Conservation (phyloP, 2,329 filamentous ascomycete genomes). For the Coniochaeta hoffmannii region DNA sequence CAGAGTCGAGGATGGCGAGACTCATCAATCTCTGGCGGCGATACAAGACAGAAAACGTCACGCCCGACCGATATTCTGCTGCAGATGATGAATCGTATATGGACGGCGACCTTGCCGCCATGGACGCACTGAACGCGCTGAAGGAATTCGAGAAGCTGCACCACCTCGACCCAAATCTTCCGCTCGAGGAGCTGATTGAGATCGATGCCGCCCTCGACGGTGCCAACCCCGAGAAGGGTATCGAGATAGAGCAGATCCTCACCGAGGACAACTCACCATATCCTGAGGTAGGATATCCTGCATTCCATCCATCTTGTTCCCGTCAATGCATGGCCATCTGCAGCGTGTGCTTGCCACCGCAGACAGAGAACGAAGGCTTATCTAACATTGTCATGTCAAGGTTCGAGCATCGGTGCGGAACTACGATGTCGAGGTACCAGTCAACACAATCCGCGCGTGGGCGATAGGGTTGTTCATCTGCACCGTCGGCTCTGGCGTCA, state of each 20-base stretch:
- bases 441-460: conserved; percentile 59
- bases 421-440: conserved; percentile 56
- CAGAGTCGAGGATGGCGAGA: conserved; percentile 9
- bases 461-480: conserved; percentile 52
- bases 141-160: conserved; percentile 53
- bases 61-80: conserved; percentile 10
- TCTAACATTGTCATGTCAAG: conserved; percentile 26
- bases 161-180: conserved; percentile 57
- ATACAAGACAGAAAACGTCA: conserved; percentile 12
- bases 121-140: conserved; percentile 38
- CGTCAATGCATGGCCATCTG: not conserved
- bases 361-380: not conserved
- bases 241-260: conserved; percentile 49
- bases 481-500: conserved; percentile 54
- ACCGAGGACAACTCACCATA: conserved; percentile 62
- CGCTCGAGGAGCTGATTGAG: conserved; percentile 53
- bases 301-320: not conserved
- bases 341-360: not conserved
- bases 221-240: conserved; percentile 46
- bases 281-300: conserved; percentile 42
- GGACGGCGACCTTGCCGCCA: conserved; percentile 28
- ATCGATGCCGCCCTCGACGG: conserved; percentile 50
- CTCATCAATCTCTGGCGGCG: conserved; percentile 16
- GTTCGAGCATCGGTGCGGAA: conserved; percentile 60
- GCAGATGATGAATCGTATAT: conserved; percentile 13